Base-by-base conservation (phyloP, 805 yeast species). In the Kregervanrija fluxuum region DNA sequence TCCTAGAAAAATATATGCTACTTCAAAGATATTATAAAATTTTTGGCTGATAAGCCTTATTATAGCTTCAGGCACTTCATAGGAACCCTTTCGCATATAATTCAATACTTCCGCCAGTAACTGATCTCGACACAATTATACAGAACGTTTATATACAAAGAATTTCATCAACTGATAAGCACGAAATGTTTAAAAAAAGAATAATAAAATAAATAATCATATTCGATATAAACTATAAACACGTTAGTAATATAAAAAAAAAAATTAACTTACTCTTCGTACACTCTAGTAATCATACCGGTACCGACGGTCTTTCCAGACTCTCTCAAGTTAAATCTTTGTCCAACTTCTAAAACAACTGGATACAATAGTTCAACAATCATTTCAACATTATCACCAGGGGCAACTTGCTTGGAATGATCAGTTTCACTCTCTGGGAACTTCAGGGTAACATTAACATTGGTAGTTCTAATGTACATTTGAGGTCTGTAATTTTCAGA, bases 301-400 rank as follows among this genome's bases (percentile, higher is more conserved):
- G 99, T 93, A 71, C 96, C 99, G 56, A 93, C 97, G 54, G 99
- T 93, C 75, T 85, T 86, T 68, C 97, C 97, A 74, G 98, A 97
- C 76, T 93, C 99, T 82, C 99, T 93, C 68, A 93, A 78, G 82
- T 93, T 93, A 85, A 93, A 93, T 74, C 98, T 86, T 77, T 90
- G 96, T 68, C 95, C 95, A 60, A 84, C 82, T 77, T 93, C 99
- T 53, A 93, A 62, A 50, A 98, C 95, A 56, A 95, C 86, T 67
- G 95, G 93, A 73, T 79, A 86, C 53, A 85, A 82, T 64, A 91
- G 76, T 65, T 84, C 85, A 65, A 91, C 86, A 62, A 80, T 81
- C 96, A 93, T 87, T 77, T 93, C 99, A 53, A 89, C 79, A 71
- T 93, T 93, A 78, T 93, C 99, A 74, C 99, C 99, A 53, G 99